Conservation (phyloP, 768 basidiomycete genomes). For the Lentinus brumalis region DNA sequence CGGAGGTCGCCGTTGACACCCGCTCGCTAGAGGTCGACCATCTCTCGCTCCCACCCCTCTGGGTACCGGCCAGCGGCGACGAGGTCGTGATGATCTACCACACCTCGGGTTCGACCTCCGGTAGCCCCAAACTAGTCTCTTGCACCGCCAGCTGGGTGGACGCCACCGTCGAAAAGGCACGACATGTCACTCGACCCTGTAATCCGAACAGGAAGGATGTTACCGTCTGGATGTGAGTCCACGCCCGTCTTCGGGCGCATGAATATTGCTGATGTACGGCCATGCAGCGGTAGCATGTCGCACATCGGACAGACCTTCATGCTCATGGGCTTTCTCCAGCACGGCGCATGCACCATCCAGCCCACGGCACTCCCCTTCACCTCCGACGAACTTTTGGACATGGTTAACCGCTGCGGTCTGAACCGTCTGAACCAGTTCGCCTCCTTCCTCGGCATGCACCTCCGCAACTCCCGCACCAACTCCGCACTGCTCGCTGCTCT, state of each 20-base stretch:
- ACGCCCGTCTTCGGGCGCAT: conserved; percentile 20
- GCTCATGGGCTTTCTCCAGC: conserved; percentile 70
- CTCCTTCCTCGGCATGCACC: conserved; percentile 64
- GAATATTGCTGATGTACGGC: conserved; percentile 35
- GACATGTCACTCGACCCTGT: conserved; percentile 49
- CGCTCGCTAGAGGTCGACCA: conserved; percentile 39
- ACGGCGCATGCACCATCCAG: conserved; percentile 73
- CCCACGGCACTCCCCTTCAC: conserved; percentile 67
- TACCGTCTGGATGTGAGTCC: conserved; percentile 68
- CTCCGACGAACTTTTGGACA: conserved; percentile 68
- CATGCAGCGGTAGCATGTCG: conserved; percentile 75
- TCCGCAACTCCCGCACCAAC: conserved; percentile 60
- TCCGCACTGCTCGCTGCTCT: conserved; percentile 62
- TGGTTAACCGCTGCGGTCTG: conserved; percentile 66
- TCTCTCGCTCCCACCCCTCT: conserved; percentile 46
- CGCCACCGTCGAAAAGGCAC: conserved; percentile 61
- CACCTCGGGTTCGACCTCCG: conserved; percentile 83
- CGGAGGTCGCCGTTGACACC: conserved; percentile 46
- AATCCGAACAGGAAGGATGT: conserved; percentile 63
- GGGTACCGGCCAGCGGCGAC: conserved; percentile 33
- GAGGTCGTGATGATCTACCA: conserved; percentile 73
- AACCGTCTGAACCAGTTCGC: conserved; percentile 80
- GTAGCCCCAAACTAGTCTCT: conserved; percentile 77
- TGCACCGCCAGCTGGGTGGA: conserved; percentile 70
- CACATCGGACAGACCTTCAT: conserved; percentile 80